Conservation (phyloP, 345 rosid species). For the Turritis glabra region DNA sequence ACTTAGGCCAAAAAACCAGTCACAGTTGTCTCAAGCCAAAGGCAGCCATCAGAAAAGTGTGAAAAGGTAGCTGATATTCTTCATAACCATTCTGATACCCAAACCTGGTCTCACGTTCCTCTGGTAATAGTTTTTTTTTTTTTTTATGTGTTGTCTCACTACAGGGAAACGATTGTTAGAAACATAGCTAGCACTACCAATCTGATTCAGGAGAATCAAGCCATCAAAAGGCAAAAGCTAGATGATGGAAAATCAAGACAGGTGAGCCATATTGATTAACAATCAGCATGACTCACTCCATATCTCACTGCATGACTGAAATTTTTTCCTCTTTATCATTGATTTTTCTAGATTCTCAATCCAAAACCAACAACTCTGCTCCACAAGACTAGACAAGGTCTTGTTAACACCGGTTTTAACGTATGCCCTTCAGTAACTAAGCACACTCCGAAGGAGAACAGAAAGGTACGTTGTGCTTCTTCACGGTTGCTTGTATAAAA, state of each 20-base stretch:
- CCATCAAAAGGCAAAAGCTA: conserved; percentile 93
- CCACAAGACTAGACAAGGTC: conserved; percentile 84
- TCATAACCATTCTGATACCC: neutral
- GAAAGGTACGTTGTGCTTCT: conserved; percentile 57
- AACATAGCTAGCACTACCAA: conserved; percentile 46
- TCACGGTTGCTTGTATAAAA: conserved; percentile 5
- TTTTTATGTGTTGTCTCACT: neutral
- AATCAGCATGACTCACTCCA: neutral
- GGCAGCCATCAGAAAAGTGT: conserved; percentile 42
- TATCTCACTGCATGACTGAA: conserved; percentile 19
- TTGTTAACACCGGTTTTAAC: conserved; percentile 47
- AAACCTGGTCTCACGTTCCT: neutral
- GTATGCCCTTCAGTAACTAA: conserved; percentile 47
- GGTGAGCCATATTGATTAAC: conserved; percentile 42
- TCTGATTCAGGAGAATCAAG: conserved; percentile 87
- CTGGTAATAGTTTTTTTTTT: neutral
- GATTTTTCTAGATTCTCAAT: conserved; percentile 69
- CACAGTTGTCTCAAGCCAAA: conserved; percentile 55
- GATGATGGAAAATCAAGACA: conserved; percentile 90
- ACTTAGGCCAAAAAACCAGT: conserved; percentile 42
- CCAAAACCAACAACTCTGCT: conserved; percentile 65
- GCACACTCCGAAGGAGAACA: conserved; percentile 55
- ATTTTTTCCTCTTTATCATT: neutral
- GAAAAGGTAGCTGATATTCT: conserved; percentile 42
- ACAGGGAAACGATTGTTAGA: conserved; percentile 47